Conservation (phyloP, 768 basidiomycete species). For the Kwoniella dendrophila region DNA sequence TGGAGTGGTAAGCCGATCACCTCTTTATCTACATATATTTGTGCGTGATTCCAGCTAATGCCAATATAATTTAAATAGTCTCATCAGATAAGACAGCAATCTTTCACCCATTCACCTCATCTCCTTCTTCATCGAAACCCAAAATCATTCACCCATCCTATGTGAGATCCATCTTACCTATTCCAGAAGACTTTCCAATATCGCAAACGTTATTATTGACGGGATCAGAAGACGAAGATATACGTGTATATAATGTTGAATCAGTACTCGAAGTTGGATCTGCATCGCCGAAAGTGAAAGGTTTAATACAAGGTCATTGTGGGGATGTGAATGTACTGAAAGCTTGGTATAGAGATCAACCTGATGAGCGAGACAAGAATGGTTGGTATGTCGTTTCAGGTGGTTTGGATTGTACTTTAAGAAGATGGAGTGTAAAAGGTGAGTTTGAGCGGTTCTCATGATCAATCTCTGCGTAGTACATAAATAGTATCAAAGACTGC, state of each 20-base stretch:
- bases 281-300: conserved; percentile 4
- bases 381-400: conserved; percentile 83
- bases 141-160: conserved; percentile 62
- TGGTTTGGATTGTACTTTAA: conserved; percentile 82
- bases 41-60: not conserved
- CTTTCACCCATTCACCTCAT: conserved; percentile 58
- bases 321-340: conserved; percentile 79
- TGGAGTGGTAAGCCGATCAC: conserved; percentile 73
- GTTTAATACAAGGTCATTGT: conserved; percentile 76
- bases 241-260: conserved; percentile 79
- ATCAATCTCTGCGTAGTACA: not conserved
- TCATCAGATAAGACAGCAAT: conserved; percentile 86
- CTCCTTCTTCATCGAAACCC: conserved; percentile 19
- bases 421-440: conserved; percentile 76
- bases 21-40: not conserved
- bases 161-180: conserved; percentile 69
- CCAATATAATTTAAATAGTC: conserved; percentile 60
- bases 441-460: conserved; percentile 54
- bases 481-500: not conserved
- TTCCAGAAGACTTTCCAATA: conserved; percentile 60
- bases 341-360: conserved; percentile 66
- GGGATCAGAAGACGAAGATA: conserved; percentile 73
- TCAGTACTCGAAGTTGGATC: conserved; percentile 60
- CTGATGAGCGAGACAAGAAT: conserved; percentile 59
- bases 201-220: conserved; percentile 73